Base-by-base conservation (phyloP, 345 rosid genomes). In the Carallia brachiata region DNA sequence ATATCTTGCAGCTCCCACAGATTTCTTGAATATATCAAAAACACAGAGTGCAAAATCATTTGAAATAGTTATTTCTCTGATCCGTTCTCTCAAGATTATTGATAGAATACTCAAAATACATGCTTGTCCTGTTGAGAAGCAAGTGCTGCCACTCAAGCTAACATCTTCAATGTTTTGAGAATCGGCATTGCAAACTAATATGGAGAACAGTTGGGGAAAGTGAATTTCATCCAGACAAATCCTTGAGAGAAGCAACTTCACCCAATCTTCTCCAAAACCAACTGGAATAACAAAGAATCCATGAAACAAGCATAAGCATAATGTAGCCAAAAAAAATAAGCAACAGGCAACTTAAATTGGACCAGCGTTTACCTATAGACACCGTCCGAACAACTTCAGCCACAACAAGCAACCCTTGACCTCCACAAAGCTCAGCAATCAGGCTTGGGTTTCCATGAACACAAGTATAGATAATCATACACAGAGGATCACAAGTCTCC, bases 191-290 rank as follows among this genome's bases (percentile, higher is more conserved):
- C 65, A 12, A 63, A 57, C 47, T 61, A 88, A 61, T 59, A 56
- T 72, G 13, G 83, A 72, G 77, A 92, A 87, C 53, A 92, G 72
- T 7, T 39, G 37, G 12, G 79, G 80, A 57, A 95, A 88, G 80
- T 68, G 79, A 40, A 61, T 52, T 18, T 81, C 89, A 63, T 86
- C 90, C 56, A 90, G 52, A 70, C 96, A 95, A 31, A 84, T 73
- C 52, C 88, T 84, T 19, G 93, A 90, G 27, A 94, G 78, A 66
- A 94, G 71, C 67, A 88, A 48, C 85, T 90, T 89, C 36, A 90
- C 80, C 98, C 98, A 90, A 68, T 90, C 84, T 77, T 88, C 96
- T 19, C 76, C 65, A 75, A 83, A 87, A 65, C 95, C 95, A 84
- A 85, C 97, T 89, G 81, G 67, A 18, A 50, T 63, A 23, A 44